Evolutionary conservation across 495 filamentous ascomycete species (phyloP), one percentile per base, ranked within the genome.

Genomic region (Aeminium ludgeri): DNA sequence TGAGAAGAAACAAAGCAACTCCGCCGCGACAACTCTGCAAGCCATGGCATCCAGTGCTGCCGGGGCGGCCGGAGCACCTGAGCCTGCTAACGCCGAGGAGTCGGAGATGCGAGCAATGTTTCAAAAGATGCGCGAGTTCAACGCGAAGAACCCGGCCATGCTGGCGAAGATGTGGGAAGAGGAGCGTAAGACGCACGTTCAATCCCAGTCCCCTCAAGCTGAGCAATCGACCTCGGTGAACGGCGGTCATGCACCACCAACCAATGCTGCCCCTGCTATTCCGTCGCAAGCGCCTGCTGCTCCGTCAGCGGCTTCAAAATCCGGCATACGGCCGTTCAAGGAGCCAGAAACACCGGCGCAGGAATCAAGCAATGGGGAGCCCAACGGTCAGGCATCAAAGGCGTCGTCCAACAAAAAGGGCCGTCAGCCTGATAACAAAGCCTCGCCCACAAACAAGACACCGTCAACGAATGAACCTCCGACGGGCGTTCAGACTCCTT

Each of bases 71-170:
- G 44, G 20, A 3, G 38, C 30, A 11, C 20, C 15, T 1, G 33
- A 38, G 12, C 32, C 39, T 0, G 29, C 17, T 5, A 45, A 36
- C 19, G 34, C 29, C 10, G 43, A 50, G 17, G 51, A 54, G 23
- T 40, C 43, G 10, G 38, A 54, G 43, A 59, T 63, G 39, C 43
- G 55, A 12, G 57, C 52, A 0, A 53, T 61, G 58, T 56, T 62
- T 46, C 38, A 48, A 16, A 63, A 63, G 32, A 58, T 63, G 56
- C 44, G 58, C n/a, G 54, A 63, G 40, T 47, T 59, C 28, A 60
- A 62, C 35, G 42, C 44, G 15, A 57, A 58, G 40, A 54, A 61
- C 41, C 60, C 60, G 1, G 48, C 48, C 10, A 45, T 63, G 23
- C 45, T 63, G 10, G 53, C 59, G 1, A 51, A 52, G 23, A 54